phyloP scores from a whole-genome alignment of 768 basidiomycete species.

The Fibroporia radiculosa region DNA sequence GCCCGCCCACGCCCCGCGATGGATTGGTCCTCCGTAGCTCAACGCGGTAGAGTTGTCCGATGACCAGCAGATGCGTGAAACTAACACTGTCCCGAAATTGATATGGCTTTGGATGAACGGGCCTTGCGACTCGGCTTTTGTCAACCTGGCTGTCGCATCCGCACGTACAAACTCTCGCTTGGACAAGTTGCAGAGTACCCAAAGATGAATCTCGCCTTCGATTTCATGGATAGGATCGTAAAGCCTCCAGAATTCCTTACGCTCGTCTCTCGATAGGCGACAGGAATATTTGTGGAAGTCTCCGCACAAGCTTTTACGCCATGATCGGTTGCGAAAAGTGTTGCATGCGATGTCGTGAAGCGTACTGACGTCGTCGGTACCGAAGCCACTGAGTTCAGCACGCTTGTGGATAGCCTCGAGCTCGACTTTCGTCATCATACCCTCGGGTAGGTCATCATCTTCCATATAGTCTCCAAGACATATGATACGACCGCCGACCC shows the following conservation, averaged over 20 bases:
- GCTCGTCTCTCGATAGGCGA: no score
- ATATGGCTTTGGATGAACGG: neutral
- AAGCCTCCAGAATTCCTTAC: neutral
- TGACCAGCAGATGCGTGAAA: constrained; percentile 7
- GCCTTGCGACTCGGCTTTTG: neutral
- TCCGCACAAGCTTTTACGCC: neutral
- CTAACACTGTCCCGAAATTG: neutral
- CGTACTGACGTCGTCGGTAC: neutral
- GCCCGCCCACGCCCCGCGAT: constrained; percentile 17
- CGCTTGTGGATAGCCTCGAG: no score
- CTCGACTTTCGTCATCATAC: neutral
- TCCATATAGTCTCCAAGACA: constrained; percentile 4
- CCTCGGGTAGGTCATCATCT: constrained; percentile 2
- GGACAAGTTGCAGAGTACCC: constrained; percentile 9
- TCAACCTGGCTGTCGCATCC: neutral
- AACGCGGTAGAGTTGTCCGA: constrained; percentile 3
- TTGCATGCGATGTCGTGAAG: neutral
- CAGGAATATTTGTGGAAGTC: neutral
- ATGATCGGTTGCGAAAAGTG: neutral
- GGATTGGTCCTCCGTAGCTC: constrained; percentile 9
- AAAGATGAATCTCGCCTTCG: no score
- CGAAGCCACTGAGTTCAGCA: no score
- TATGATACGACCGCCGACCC: constrained; percentile 3
- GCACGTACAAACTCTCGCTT: constrained; percentile 5
- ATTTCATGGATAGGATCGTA: neutral